Percentiles rank a stretch among this genome's conserved stretches.
phyloP scores from a whole-genome alignment of 441 rosid genomes.

The Gossypium gossypioides region DNA sequence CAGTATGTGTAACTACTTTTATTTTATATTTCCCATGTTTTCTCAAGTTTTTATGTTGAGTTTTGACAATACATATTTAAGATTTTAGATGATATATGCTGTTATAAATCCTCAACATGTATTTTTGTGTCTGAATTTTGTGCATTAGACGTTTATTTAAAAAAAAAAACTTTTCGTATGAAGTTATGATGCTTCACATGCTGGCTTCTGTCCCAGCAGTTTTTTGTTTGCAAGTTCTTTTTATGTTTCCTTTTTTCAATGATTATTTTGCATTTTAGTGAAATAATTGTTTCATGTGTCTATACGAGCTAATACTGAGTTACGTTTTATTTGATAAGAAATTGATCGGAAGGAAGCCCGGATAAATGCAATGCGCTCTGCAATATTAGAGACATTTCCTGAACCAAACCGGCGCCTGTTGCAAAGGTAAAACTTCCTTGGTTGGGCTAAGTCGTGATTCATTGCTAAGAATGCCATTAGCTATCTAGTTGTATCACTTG shows the following conservation, averaged over 20 bases:
- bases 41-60: neutral
- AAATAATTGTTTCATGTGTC: neutral
- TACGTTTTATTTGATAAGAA: constrained; percentile 42
- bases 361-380: constrained; percentile 67
- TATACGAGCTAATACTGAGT: constrained; percentile 11
- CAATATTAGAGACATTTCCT: constrained; percentile 82
- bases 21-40: constrained; percentile 5
- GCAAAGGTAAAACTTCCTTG: constrained; percentile 49
- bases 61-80: neutral
- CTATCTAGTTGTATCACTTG: neutral
- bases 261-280: neutral
- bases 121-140: neutral
- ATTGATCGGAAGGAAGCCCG: constrained; percentile 82
- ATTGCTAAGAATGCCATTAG: neutral
- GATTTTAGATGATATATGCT: neutral
- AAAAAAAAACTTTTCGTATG: neutral
- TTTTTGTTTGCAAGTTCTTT: neutral
- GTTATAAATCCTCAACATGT: neutral
- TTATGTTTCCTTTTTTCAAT: neutral
- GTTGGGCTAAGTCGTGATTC: neutral
- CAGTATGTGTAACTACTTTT: constrained; percentile 43
- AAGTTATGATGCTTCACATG: constrained; percentile 1
- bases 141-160: neutral
- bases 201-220: neutral
- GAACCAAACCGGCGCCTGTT: constrained; percentile 91